Evolutionary conservation across 108 stramenopile genomes (phyloP), one percentile per base, ranked within the genome.

Genomic region (Discostella stelligeroides): DNA sequence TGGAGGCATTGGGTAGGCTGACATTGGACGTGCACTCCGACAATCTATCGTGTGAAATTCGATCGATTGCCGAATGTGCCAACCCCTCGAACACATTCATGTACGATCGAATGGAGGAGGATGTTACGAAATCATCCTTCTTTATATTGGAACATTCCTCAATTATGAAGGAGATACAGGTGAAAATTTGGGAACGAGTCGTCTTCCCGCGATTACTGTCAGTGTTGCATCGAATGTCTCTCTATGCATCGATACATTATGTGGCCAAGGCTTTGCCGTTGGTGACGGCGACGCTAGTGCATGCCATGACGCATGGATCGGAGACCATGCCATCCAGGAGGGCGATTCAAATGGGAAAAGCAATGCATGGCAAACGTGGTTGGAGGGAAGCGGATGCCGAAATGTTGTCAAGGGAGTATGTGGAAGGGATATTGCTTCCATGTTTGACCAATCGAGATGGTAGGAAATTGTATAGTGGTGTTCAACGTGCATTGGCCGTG

Each of bases 1-100:
- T 93, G 45, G 73, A 85, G 29, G 70, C 84, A 10, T 57, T 93
- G 50, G 89, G 88, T 45, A 80, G 60, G n/a, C 42, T 93, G 59
- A 58, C 70, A n/a, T 60, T 90, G n/a, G 72, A 80, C 57, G 34
- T 70, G 0, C 37, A 65, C 12, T 43, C 12, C 58, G 80, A 81
- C 47, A 50, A 45, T 8, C 58, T 81, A 11, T 55, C 64, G 10
- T 42, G 62, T 5, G 76, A 73, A 43, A 55, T 80, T 0, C 10
- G 50, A 21, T 30, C 40, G 18, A 62, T 80, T 24, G 56, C 63
- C 17, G 72, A 68, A 57, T 61, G 62, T 48, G 45, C 54, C 12
- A 72, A 66, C 55, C 40, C 62, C 14, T 37, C 46, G 25, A 68
- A 47, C 4, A 7, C 12, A 29, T 62, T 80, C 34, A 12, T 50